Evolutionary conservation across 257 asterid species (phyloP).

Genomic region (Plantago major): DNA sequence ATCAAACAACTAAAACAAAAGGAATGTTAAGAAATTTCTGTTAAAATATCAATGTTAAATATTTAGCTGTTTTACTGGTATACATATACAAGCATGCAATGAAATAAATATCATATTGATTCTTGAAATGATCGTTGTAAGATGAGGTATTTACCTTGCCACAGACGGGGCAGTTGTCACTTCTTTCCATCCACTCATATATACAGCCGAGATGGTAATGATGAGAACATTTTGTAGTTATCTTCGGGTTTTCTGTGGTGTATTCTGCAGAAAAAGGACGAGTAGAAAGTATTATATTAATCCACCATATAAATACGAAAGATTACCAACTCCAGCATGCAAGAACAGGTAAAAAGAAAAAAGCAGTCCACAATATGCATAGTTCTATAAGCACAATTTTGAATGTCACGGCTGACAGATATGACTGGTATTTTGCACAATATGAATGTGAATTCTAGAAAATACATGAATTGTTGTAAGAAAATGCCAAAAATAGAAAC

Average conservation of each 20-base stretch:
- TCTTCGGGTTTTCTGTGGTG: slow-evolving; percentile 53
- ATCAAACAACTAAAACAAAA: slow-evolving; percentile 5
- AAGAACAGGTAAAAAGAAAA: not conserved
- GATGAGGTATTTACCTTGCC: slow-evolving; percentile 40
- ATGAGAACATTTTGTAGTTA: slow-evolving; percentile 51
- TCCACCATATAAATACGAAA: not conserved
- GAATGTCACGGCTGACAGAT: no score
- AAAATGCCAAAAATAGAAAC: not conserved
- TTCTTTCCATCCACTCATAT: slow-evolving; percentile 74
- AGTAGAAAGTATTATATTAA: slow-evolving; percentile 15
- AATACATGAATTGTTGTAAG: not conserved
- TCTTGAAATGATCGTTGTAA: not conserved
- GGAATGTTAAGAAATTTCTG: not conserved
- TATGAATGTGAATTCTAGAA: not conserved
- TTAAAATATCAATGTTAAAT: not conserved
- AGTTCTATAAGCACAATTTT: no score
- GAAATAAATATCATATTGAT: not conserved
- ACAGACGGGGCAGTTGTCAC: slow-evolving; percentile 63
- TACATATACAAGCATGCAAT: slow-evolving; percentile 10
- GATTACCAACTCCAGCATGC: slow-evolving; percentile 9
- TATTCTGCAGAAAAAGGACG: slow-evolving; percentile 41
- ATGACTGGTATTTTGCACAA: not conserved
- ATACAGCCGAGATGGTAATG: slow-evolving; percentile 74
- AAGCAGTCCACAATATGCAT: no score
- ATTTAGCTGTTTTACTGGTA: not conserved